Conservation (phyloP, 2,329 filamentous ascomycete genomes). For the Epichloe gansuensis region DNA sequence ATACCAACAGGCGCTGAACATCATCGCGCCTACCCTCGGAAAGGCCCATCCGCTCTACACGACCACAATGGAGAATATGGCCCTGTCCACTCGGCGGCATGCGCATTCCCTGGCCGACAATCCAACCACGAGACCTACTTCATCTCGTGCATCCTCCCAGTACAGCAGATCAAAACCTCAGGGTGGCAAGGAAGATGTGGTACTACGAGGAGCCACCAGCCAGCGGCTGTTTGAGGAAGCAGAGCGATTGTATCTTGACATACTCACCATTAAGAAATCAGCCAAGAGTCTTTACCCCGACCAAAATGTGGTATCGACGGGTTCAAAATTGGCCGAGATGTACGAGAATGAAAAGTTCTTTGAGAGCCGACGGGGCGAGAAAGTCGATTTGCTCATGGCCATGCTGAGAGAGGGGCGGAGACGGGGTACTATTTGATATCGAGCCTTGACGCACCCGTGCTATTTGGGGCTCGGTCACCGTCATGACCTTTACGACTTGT, state of each 20-base stretch:
- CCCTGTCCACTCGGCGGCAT: conserved; percentile 6
- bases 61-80: conserved; percentile 13
- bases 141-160: not conserved
- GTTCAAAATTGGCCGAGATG: conserved; percentile 15
- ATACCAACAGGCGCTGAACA: conserved; percentile 12
- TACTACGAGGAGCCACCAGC: conserved; percentile 7
- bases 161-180: not conserved
- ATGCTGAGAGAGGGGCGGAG: conserved; percentile 8
- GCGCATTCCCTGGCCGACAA: not conserved
- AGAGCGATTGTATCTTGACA: conserved; percentile 15
- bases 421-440: conserved; percentile 6
- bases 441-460: not conserved
- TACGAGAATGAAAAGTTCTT: conserved; percentile 17
- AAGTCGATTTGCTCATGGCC: conserved; percentile 4
- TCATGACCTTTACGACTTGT: not conserved
- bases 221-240: conserved; percentile 11
- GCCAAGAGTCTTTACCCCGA: conserved; percentile 13
- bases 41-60: conserved; percentile 13
- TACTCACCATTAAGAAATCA: conserved; percentile 11
- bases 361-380: conserved; percentile 10
- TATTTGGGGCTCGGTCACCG: not conserved
- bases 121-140: not conserved
- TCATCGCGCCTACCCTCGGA: conserved; percentile 12
- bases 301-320: conserved; percentile 12
- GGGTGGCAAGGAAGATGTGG: conserved; percentile 2